phyloP scores from a whole-genome alignment of 2,329 filamentous ascomycete genomes.

The Ophiosphaerella narmari region DNA sequence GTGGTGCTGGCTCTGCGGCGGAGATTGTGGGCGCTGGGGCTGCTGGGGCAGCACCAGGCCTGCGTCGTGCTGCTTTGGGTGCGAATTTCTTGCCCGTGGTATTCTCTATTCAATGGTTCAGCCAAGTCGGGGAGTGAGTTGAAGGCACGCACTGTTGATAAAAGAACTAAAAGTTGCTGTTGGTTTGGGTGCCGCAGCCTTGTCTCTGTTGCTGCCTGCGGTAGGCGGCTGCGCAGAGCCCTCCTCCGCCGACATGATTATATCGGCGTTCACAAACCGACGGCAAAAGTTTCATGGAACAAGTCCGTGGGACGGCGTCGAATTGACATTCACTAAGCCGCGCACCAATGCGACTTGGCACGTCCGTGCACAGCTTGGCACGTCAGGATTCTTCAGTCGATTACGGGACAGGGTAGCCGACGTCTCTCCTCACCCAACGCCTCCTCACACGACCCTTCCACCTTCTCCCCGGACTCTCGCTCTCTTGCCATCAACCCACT shows the following conservation, averaged over 20 bases:
- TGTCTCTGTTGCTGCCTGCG: slow-evolving; percentile 23
- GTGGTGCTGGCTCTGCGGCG: slow-evolving; percentile 14
- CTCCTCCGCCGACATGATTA: slow-evolving; percentile 36
- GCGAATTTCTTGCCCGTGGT: slow-evolving; percentile 54
- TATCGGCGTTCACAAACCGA: neutral
- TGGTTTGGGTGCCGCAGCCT: slow-evolving; percentile 21
- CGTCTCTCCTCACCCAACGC: slow-evolving; percentile 20
- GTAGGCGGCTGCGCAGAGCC: slow-evolving; percentile 14
- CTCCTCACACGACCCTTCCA: slow-evolving; percentile 34
- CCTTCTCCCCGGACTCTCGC: slow-evolving; percentile 16
- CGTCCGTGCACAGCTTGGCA: neutral
- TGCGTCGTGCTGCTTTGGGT: slow-evolving; percentile 52
- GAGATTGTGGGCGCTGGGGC: slow-evolving; percentile 8
- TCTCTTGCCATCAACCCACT: slow-evolving; percentile 29
- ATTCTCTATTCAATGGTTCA: slow-evolving; percentile 36
- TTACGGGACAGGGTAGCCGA: slow-evolving; percentile 5
- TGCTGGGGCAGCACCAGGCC: slow-evolving; percentile 43
- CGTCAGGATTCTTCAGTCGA: slow-evolving; percentile 12
- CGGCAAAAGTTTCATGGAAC: no score
- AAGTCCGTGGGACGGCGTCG: no score
- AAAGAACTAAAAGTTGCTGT: slow-evolving; percentile 33
- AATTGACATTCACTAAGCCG: neutral
- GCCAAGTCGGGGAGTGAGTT: slow-evolving; percentile 12
- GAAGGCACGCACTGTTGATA: slow-evolving; percentile 35
- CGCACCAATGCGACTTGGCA: slow-evolving; percentile 1